Percentiles rank a stretch among this genome's conserved stretches.
These are phyloP conservation scores for Shiraia bambusicola DNA, from an alignment of 2,329 filamentous ascomycete species.

Conservation along the genomic window DNA sequence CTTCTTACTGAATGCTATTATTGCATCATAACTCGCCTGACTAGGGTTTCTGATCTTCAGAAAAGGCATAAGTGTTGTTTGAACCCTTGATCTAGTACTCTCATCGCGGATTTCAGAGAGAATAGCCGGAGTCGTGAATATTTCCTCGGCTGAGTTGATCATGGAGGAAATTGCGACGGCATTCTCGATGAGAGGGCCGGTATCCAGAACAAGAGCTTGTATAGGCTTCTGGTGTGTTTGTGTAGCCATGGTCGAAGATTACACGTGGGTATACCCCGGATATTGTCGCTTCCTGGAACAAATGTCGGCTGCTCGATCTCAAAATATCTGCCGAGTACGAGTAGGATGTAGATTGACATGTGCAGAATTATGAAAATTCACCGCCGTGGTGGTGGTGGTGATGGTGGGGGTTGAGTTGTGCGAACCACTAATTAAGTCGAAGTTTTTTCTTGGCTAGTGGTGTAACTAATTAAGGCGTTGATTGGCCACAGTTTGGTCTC, in stretches of 20 bases:
- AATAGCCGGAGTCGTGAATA: conserved; percentile 75
- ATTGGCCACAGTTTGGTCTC: conserved; percentile 1
- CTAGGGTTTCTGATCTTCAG: conserved; percentile 73
- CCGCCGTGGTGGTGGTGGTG: conserved; percentile 13
- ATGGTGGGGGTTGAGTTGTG: too few species aligned
- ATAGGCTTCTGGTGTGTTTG: conserved; percentile 61
- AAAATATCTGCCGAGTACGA: too few species aligned
- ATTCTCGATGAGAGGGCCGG: conserved; percentile 92
- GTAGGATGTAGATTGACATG: neutral
- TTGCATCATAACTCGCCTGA: conserved; percentile 74
- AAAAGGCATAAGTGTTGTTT: conserved; percentile 85
- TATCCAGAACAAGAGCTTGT: conserved; percentile 83
- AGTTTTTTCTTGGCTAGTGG: neutral
- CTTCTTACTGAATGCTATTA: conserved; percentile 81
- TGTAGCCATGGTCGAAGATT: conserved; percentile 22
- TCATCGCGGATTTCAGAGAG: conserved; percentile 85
- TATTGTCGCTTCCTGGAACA: too few species aligned
- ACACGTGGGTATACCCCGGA: too few species aligned
- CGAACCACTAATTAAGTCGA: conserved; percentile 1
- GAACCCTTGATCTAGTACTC: conserved; percentile 74
- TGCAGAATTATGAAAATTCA: conserved; percentile 12
- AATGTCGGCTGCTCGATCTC: too few species aligned
- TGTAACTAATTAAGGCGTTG: conserved; percentile 1
- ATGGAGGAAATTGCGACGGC: conserved; percentile 82
- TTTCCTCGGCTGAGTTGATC: conserved; percentile 67